Conservation (phyloP, 306 rosid genomes). For the Prunus davidiana region DNA sequence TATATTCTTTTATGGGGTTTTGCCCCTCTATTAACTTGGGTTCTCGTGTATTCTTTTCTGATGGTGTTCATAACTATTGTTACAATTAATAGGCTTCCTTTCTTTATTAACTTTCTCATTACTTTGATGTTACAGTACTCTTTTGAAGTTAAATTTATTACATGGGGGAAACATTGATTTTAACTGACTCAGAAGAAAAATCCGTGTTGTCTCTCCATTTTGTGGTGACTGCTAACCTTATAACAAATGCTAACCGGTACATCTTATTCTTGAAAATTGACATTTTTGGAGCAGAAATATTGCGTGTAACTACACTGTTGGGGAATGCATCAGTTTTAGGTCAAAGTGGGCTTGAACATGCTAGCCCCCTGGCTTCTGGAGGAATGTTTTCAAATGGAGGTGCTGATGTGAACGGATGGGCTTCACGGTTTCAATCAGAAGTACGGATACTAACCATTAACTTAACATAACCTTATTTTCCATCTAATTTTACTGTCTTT, state of each 20-base stretch:
- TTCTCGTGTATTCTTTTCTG: not conserved
- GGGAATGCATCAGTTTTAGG: conserved; percentile 99
- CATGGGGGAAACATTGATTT: conserved; percentile 48
- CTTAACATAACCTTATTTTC: conserved; percentile 97
- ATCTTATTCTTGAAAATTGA: conserved; percentile 97
- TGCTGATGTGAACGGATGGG: conserved; percentile 86
- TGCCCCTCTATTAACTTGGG: not conserved
- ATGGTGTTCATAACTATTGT: conserved; percentile 2
- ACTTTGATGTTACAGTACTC: conserved; percentile 23
- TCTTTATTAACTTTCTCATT: not conserved
- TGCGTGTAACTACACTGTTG: conserved; percentile 99
- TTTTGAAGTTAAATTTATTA: conserved; percentile 41
- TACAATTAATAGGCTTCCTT: not conserved
- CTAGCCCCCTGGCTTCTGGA: conserved; percentile 99
- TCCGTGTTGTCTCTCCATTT: conserved; percentile 73
- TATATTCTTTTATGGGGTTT: not conserved
- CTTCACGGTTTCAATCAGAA: conserved; percentile 98
- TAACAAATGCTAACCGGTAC: conserved; percentile 99
- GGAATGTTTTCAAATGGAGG: conserved; percentile 94
- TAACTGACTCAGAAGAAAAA: conserved; percentile 70
- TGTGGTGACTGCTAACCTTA: conserved; percentile 94
- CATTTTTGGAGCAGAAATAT: conserved; percentile 99
- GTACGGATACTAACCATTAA: conserved; percentile 99
- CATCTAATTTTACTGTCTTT: conserved; percentile 77
- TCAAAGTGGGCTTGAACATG: conserved; percentile 99